Base-by-base conservation (phyloP, 768 basidiomycete genomes). In the Omphalotus guepiniiformis region DNA sequence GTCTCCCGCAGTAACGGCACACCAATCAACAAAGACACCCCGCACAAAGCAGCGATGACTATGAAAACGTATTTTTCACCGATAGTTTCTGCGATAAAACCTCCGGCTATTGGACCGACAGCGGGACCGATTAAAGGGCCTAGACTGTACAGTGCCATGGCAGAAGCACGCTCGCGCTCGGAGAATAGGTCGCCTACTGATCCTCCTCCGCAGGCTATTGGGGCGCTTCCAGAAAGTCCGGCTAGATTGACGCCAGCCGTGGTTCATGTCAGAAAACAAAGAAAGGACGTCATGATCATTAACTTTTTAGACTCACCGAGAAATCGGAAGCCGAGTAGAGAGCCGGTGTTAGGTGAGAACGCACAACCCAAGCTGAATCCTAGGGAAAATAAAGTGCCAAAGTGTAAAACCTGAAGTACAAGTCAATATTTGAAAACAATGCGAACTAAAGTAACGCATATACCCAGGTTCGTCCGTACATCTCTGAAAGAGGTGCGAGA, bases 331-430 rank as follows among this genome's bases (percentile, higher is more conserved):
- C 57, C 73, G 22, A 83, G 71, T 21, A 83, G 63, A 3, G 65
- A 45, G 3, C 54, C 63, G 2, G 66, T 63, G 21, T 56, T 74
- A 4, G 78, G 76, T 7, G 82, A 66, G 53, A 77, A 73, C 1
- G 78, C 81, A 53, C 82, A 83, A 4, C 73, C 82, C 6, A 82
- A 51, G 52, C 69, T 81, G 58, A 83, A 78, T 3, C 61, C 69
- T 3, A 81, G 54, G 53, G 74, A 79, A 26, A 76, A 44, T 0
- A 82, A 18, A 52, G 79, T 81, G 7, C 62, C 56, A 22, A 77
- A 67, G 51, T 78, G 80, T 43, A 75, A 60, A 15, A 80, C 64
- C 78, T 75, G 50, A 12, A 37, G n/a, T n/a, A n/a, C n/a, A n/a
- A n/a, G n/a, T 45, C 34, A 47, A 28, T n/a, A 39, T 35, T 39